These are phyloP conservation scores for Plasmodium inui DNA, from an alignment of 169 alveolate species.

Conservation along the genomic window DNA sequence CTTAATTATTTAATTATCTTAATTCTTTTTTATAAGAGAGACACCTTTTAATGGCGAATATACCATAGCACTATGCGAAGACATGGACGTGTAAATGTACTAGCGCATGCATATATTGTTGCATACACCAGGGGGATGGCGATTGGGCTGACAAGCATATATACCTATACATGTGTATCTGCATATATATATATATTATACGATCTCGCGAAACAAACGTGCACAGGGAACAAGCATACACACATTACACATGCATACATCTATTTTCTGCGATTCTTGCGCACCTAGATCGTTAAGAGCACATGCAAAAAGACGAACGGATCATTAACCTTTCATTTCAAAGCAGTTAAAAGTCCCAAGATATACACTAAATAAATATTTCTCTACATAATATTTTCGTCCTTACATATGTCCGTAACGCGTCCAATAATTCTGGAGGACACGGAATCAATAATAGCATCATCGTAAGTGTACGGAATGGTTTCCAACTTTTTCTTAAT, in stretches of 20 bases:
- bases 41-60: neutral
- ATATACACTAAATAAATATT: neutral
- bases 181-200: neutral
- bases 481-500: neutral
- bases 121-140: neutral
- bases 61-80: neutral
- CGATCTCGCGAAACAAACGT: neutral
- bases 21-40: neutral
- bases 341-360: neutral
- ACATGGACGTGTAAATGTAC: neutral
- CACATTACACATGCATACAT: neutral
- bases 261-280: neutral
- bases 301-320: neutral
- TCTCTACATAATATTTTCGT: conserved; percentile 16
- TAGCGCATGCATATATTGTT: neutral
- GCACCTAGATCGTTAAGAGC: neutral
- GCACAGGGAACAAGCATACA: neutral
- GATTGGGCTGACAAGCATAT: neutral
- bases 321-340: neutral
- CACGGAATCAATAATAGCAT: neutral
- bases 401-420: conserved; percentile 17
- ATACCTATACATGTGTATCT: neutral
- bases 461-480: neutral
- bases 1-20: neutral
- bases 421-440: conserved; percentile 30